Base-by-base conservation (phyloP, 257 asterid species). In the Rehmannia glutinosa region DNA sequence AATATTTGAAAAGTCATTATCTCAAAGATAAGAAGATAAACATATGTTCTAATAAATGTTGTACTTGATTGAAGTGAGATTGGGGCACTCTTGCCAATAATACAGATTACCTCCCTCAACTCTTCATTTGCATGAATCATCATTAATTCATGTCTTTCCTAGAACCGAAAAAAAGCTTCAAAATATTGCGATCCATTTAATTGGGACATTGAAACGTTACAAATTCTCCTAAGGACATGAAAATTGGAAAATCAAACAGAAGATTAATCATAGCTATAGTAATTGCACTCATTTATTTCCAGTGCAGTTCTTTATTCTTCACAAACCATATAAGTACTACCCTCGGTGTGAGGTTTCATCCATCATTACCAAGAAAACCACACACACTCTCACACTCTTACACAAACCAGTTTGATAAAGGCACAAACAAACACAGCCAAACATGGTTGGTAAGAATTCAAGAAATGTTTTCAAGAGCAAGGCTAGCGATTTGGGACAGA, bases 231-330 rank as follows among this genome's bases (percentile, higher is more conserved):
- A 32, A 2, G 38, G 36, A 65, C 20, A 19, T 1, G 43, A 41
- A 60, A 66, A 12, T 11, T 25, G 20, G 71, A 66, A 52, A 51
- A 25, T 32, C 62, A 53, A 19, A 49, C 24, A 61, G 66, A 11
- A 36, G 52, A 27, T 3, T 35, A 2, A 41, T 62, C 54, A 10
- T 8, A 62, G 25, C 24, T 15, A 19, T 11, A 27, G 12, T 9
- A 36, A n/a, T n/a, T n/a, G n/a, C n/a, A n/a, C n/a, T n/a, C n/a
- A n/a, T n/a, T n/a, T n/a, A n/a, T n/a, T n/a, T n/a, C n/a, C n/a
- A n/a, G n/a, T n/a, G n/a, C n/a, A n/a, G n/a, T n/a, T n/a, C n/a
- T n/a, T n/a, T n/a, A n/a, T n/a, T n/a, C n/a, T n/a, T n/a, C 43
- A 13, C 10, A 24, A 8, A 13, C 42, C 15, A 53, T 67, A 67